phyloP scores from a whole-genome alignment of 306 rosid genomes.

The Gillenia trifoliata region DNA sequence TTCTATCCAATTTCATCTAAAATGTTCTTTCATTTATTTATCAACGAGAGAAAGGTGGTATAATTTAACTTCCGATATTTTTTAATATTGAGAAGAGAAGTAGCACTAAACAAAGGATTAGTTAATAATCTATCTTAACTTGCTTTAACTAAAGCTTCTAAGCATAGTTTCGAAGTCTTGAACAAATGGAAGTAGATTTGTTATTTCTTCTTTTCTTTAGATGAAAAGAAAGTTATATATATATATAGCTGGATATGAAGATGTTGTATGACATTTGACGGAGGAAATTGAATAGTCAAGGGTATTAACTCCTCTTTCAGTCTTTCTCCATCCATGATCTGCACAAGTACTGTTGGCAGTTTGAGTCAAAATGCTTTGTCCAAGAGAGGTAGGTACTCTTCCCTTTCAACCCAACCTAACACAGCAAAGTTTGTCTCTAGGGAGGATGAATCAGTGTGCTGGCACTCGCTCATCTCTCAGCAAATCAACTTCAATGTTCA shows the following conservation, averaged over 20 bases:
- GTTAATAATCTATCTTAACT: not conserved
- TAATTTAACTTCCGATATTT: no score
- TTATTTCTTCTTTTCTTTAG: not conserved
- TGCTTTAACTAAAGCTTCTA: not conserved
- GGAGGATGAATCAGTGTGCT: slow-evolving; percentile 72
- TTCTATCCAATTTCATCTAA: no score
- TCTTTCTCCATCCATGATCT: slow-evolving; percentile 24
- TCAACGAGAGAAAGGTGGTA: no score
- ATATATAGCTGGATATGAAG: not conserved
- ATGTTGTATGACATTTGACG: slow-evolving; percentile 10
- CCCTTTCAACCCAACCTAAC: slow-evolving; percentile 38
- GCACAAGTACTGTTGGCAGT: slow-evolving; percentile 36
- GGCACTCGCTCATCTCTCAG: slow-evolving; percentile 31
- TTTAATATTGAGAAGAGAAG: no score
- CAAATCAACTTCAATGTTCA: slow-evolving; percentile 1
- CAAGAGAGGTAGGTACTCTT: slow-evolving; percentile 20
- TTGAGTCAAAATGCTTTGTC: slow-evolving; percentile 19
- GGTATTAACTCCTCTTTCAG: not conserved
- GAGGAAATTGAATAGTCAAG: slow-evolving; percentile 11
- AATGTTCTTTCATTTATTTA: no score
- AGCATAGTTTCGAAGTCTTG: not conserved
- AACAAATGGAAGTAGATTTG: not conserved
- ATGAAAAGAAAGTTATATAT: no score
- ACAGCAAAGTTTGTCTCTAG: slow-evolving; percentile 43
- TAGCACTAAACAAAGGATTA: no score